A percentile compares a stretch with the other conserved stretches of the same genome.
phyloP scores from a whole-genome alignment of 108 stramenopile species.

The Cyclotella distinguenda region DNA sequence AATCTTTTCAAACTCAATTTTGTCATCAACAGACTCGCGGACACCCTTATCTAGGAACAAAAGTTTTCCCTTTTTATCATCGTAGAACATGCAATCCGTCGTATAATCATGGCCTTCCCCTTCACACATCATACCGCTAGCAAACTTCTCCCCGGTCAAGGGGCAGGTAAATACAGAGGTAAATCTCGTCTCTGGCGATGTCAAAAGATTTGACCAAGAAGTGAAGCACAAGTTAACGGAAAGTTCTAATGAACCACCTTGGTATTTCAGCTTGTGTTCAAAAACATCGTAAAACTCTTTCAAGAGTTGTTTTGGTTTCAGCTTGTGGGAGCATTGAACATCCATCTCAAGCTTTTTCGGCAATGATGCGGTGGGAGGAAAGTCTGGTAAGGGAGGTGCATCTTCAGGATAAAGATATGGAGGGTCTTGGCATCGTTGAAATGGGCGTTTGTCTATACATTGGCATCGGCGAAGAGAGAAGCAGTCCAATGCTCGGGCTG shows the following conservation, averaged over 20 bases:
- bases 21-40: background rate
- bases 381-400: conserved; percentile 14
- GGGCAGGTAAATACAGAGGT: conserved; percentile 37
- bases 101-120: background rate
- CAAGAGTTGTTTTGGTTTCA: conserved; percentile 15
- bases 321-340: background rate
- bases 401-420: conserved; percentile 11
- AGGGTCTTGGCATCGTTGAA: conserved; percentile 18
- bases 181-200: conserved; percentile 2
- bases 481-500: conserved; percentile 24
- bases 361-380: conserved; percentile 13
- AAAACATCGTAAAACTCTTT: conserved; percentile 9
- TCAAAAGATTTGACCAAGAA: conserved; percentile 5
- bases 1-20: background rate
- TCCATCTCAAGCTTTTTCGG: background rate
- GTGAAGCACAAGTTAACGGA: conserved; percentile 9
- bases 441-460: conserved; percentile 7
- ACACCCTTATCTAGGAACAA: background rate
- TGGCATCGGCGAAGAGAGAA: conserved; percentile 27
- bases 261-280: background rate
- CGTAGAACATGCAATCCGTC: conserved; percentile 20
- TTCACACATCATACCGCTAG: conserved; percentile 11
- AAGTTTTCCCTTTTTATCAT: background rate
- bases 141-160: conserved; percentile 31
- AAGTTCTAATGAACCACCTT: background rate